phyloP scores from a whole-genome alignment of 331 rosid genomes.

The Arachis monticola region DNA sequence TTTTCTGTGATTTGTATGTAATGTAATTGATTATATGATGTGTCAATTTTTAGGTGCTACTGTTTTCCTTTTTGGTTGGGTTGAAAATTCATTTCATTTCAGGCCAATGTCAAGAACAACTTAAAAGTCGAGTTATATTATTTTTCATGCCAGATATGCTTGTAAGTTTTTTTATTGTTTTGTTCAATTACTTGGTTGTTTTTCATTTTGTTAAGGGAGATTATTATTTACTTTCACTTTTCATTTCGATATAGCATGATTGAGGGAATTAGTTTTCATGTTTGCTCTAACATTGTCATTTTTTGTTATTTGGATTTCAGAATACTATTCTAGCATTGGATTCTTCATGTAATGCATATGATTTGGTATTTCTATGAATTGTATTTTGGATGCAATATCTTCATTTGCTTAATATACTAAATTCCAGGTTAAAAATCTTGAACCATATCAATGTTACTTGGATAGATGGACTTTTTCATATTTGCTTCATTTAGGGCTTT shows the following conservation, averaged over 20 bases:
- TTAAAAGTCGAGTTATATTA: constrained; percentile 35
- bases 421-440: constrained; percentile 12
- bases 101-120: constrained; percentile 6
- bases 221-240: no score
- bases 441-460: neutral
- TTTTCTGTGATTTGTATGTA: constrained; percentile 33
- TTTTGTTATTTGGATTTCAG: no score
- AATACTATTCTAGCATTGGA: no score
- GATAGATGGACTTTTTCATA: constrained; percentile 10
- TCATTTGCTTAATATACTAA: constrained; percentile 3
- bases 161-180: no score
- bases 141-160: neutral
- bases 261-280: no score
- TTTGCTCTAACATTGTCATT: no score
- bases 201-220: no score
- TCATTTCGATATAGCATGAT: no score
- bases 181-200: no score
- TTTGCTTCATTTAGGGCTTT: constrained; percentile 12
- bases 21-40: constrained; percentile 39
- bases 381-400: constrained; percentile 1
- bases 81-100: constrained; percentile 1
- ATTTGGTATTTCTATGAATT: neutral
- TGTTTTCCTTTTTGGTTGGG: constrained; percentile 21
- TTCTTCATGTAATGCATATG: no score
- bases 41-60: constrained; percentile 44